A percentile compares a stretch with the other conserved stretches of the same genome.
Conservation (phyloP, 805 yeast genomes). For the Pichia exigua region DNA sequence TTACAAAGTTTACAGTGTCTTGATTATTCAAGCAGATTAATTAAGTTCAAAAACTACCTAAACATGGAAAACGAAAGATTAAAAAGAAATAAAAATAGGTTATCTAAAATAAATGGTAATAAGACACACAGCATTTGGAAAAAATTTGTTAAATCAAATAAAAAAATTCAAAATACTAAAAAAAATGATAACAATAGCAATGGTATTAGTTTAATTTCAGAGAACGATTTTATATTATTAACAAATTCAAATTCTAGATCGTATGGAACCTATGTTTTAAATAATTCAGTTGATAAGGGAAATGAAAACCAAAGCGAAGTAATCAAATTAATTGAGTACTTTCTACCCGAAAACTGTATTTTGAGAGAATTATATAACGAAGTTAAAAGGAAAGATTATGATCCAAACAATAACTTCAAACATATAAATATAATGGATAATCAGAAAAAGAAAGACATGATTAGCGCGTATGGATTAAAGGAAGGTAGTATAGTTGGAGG, state of each 20-base stretch:
- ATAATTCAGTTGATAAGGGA: conserved; percentile 16
- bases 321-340: conserved; percentile 11
- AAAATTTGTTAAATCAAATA: background rate
- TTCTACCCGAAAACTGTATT: conserved; percentile 9
- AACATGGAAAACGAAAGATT: conserved; percentile 16
- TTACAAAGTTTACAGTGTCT: conserved; percentile 22
- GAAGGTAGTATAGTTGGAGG: background rate
- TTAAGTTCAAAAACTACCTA: conserved; percentile 28
- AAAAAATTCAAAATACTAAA: background rate
- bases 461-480: conserved; percentile 9
- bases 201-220: background rate
- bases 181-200: background rate
- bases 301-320: conserved; percentile 17
- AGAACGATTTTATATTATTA: conserved; percentile 27
- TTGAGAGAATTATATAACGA: conserved; percentile 8
- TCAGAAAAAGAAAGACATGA: conserved; percentile 3
- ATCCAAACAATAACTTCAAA: background rate
- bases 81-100: conserved; percentile 20
- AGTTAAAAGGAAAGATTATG: conserved; percentile 6
- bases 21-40: conserved; percentile 23
- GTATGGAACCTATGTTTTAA: conserved; percentile 20
- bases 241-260: conserved; percentile 23
- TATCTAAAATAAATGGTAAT: conserved; percentile 3
- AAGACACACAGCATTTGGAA: conserved; percentile 8
- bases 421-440: background rate